Conservation (phyloP, 2,329 filamentous ascomycete genomes). For the Hypoxylon rubiginosum region DNA sequence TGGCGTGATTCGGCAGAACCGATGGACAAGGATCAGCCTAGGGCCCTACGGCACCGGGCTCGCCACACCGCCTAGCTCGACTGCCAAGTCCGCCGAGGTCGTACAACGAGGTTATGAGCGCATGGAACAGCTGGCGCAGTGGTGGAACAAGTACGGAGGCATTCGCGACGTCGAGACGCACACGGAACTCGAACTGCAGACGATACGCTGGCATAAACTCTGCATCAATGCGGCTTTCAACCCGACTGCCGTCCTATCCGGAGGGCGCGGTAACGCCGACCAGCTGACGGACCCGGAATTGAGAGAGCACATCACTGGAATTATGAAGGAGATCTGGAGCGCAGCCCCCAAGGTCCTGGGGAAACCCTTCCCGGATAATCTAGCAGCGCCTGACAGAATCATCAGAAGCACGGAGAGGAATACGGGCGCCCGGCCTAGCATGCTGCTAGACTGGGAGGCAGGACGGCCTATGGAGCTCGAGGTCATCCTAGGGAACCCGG, state of each 20-base stretch:
- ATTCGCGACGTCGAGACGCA: conserved; percentile 76
- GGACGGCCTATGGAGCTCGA: conserved; percentile 77
- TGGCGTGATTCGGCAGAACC: conserved; percentile 76
- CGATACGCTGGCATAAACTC: conserved; percentile 81
- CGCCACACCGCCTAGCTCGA: conserved; percentile 49
- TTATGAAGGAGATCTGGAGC: conserved; percentile 78
- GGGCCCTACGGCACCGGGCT: conserved; percentile 72
- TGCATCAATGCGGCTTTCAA: conserved; percentile 84
- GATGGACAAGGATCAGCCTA: conserved; percentile 79
- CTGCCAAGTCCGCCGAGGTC: conserved; percentile 45
- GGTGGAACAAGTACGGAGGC: conserved; percentile 68
- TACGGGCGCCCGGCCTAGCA: conserved; percentile 73
- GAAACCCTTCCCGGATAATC: conserved; percentile 68
- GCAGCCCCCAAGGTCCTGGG: conserved; percentile 75
- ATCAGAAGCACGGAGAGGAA: conserved; percentile 74
- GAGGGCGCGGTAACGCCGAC: conserved; percentile 73
- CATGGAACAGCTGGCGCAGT: conserved; percentile 65
- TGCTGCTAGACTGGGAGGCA: conserved; percentile 78
- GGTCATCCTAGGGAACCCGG: conserved; percentile 79
- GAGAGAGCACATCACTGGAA: conserved; percentile 69
- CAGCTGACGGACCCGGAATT: conserved; percentile 76
- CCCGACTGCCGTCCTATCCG: conserved; percentile 76
- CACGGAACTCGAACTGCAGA: conserved; percentile 75
- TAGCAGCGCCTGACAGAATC: conserved; percentile 74
- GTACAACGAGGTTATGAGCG: conserved; percentile 55